Evolutionary conservation across 345 rosid species (phyloP).

Genomic region (Isatis tinctoria): DNA sequence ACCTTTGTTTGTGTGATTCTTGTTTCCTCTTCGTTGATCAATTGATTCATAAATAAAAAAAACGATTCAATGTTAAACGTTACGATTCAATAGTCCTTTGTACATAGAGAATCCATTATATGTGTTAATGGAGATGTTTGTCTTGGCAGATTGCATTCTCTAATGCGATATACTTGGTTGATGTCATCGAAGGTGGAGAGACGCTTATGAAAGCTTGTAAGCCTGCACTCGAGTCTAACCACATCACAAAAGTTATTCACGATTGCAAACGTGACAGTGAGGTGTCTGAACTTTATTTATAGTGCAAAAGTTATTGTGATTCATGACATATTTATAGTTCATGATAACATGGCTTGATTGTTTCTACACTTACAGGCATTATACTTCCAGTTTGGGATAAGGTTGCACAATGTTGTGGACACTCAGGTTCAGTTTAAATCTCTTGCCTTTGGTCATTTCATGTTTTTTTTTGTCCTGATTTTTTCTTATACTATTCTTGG

Average conservation of each 20-base stretch:
- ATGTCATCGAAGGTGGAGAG: constrained; percentile 74
- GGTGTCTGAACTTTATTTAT: constrained; percentile 54
- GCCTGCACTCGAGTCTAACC: constrained; percentile 91
- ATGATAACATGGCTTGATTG: background rate
- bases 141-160: constrained; percentile 87
- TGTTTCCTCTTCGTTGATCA: background rate
- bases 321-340: constrained; percentile 5
- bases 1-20: background rate
- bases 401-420: constrained; percentile 76
- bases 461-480: background rate
- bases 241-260: constrained; percentile 92
- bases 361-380: constrained; percentile 58
- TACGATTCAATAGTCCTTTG: too few species aligned
- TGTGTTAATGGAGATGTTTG: background rate
- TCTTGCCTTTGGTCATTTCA: constrained; percentile 2
- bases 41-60: too few species aligned
- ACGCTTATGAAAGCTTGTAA: constrained; percentile 74
- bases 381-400: constrained; percentile 88
- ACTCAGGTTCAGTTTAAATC: constrained; percentile 58
- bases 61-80: too few species aligned
- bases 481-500: background rate
- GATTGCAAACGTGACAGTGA: constrained; percentile 99
- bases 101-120: background rate
- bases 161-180: constrained; percentile 85
- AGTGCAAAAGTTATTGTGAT: constrained; percentile 13